Conservation (phyloP, 208 protist species). For the Leishmania major region DNA sequence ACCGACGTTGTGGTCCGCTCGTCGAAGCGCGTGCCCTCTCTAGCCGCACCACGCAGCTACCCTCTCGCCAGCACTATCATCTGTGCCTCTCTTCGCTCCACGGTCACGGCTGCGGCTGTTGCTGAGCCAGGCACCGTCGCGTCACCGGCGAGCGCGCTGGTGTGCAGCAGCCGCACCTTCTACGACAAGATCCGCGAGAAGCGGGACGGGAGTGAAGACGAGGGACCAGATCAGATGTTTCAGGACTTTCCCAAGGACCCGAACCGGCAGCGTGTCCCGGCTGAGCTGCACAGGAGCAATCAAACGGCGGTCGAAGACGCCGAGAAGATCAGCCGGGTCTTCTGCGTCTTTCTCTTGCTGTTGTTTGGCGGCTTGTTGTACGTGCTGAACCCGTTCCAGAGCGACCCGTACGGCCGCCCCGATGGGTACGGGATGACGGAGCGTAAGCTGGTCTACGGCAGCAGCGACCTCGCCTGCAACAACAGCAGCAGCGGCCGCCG, state of each 20-base stretch:
- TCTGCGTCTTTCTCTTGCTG: slow-evolving; percentile 35
- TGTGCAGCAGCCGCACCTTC: slow-evolving; percentile 40
- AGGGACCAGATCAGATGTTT: slow-evolving; percentile 59
- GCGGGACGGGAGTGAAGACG: slow-evolving; percentile 51
- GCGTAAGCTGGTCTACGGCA: slow-evolving; percentile 8
- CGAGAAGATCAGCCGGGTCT: slow-evolving; percentile 44
- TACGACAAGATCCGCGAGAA: slow-evolving; percentile 71
- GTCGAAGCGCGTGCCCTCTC: not conserved
- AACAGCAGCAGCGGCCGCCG: not conserved
- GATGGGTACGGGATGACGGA: slow-evolving; percentile 39
- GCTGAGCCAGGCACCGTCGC: not conserved
- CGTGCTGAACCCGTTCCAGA: slow-evolving; percentile 52
- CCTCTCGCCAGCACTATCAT: not conserved
- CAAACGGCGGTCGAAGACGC: slow-evolving; percentile 45
- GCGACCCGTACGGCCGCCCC: slow-evolving; percentile 40
- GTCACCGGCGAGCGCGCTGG: slow-evolving; percentile 8
- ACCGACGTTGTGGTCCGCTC: not conserved
- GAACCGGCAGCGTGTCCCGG: slow-evolving; percentile 45
- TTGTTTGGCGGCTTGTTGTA: slow-evolving; percentile 9
- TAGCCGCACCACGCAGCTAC: not conserved
- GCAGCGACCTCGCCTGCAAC: not conserved
- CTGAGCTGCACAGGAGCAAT: slow-evolving; percentile 47
- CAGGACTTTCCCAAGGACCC: slow-evolving; percentile 59
- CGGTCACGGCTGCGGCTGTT: not conserved
- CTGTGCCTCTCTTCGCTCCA: not conserved